phyloP scores from a whole-genome alignment of 306 rosid species.

The Gastrolobium villosum region DNA sequence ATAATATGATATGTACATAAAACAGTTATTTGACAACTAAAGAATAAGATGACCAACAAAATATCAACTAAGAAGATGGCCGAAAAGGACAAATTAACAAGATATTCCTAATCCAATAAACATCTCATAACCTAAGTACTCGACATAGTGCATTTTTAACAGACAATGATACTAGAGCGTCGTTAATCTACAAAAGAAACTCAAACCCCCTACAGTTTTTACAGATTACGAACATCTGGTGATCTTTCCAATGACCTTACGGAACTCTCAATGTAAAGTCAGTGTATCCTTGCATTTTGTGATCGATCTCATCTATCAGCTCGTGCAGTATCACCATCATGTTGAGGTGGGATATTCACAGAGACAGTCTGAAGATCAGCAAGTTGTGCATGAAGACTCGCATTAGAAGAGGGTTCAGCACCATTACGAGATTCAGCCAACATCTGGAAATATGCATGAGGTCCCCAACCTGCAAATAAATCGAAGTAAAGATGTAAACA shows the following conservation, averaged over 20 bases:
- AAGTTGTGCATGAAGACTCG: slow-evolving; percentile 24
- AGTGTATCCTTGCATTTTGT: slow-evolving; percentile 37
- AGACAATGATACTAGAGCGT: background rate
- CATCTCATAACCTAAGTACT: background rate
- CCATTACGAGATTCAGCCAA: slow-evolving; percentile 52
- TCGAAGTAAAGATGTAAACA: background rate
- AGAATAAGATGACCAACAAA: background rate
- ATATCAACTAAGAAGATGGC: background rate
- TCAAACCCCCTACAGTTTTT: no score
- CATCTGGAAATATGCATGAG: slow-evolving; percentile 74
- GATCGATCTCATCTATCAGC: slow-evolving; percentile 43
- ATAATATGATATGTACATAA: no score
- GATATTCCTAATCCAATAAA: background rate
- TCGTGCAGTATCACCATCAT: background rate
- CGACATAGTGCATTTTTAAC: no score
- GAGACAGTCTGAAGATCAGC: slow-evolving; percentile 47
- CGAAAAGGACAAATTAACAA: background rate
- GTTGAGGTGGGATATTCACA: slow-evolving; percentile 27
- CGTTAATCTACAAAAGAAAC: background rate
- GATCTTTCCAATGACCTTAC: no score
- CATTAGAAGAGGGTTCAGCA: slow-evolving; percentile 31
- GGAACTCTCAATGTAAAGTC: no score
- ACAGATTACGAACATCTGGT: no score
- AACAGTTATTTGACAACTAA: no score
- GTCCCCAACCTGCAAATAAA: slow-evolving; percentile 69